Evolutionary conservation across 345 rosid species (phyloP), one percentile per base, ranked within the genome.

Genomic region (Dimocarpus longan): DNA sequence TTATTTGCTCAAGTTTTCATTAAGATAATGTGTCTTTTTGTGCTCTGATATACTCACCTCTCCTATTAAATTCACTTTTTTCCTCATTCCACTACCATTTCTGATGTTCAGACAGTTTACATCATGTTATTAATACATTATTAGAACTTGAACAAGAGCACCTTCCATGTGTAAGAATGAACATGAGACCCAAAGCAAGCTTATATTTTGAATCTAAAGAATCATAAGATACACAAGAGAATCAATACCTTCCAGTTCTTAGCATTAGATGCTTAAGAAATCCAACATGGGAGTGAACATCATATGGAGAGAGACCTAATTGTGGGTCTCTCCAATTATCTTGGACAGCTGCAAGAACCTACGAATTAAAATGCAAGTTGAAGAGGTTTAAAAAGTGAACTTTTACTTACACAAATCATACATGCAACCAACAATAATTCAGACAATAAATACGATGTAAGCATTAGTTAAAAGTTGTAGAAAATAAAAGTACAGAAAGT

Each of bases 181-280:
- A 73, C 67, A 57, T 54, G 22, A 56, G 46, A 32, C n/a, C 37
- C 50, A 40, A 73, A 39, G 52, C 76, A 68, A 63, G 13, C 48
- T 37, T 19, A 26, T 22, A 37, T 24, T 15, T 64, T 18, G 48
- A 48, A 50, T 62, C 7, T 48, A 44, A 68, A 76, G 59, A 50
- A 70, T 39, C 32, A 65, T 6, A 12, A n/a, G 39, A 19, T 42
- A 6, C 16, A 60, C 21, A 8, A 72, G 8, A 57, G 46, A 77
- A 71, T 21, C 28, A 5, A 21, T 86, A 95, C 99, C 99, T 93
- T 87, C 99, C 98, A 82, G 91, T 90, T 90, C 99, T 91, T 46
- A 95, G 89, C 91, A 91, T 89, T 78, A 93, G 90, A 90, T 93
- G 99, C 89, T 93, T 95, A 73, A 95, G 95, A 84, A 90, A 95